Evolutionary conservation across 306 rosid genomes (phyloP).

Genomic region (Prunus persica): Prunus_persica_NCBIv2 NC_034009.1:41321001-41321500

Average conservation of each 20-base stretch:
- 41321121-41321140: background rate
- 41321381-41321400: constrained; percentile 51
- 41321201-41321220: constrained; percentile 55
- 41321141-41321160: background rate
- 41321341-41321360: constrained; percentile 87
- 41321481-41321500: constrained; percentile 71
- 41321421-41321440: constrained; percentile 77
- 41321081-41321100: background rate
- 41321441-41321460: constrained; percentile 37
- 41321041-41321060: background rate
- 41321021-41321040: background rate
- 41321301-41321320: constrained; percentile 65
- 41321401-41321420: constrained; percentile 62
- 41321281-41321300: constrained; percentile 75
- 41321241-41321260: constrained; percentile 90
- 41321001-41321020: constrained; percentile 1
- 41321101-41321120: background rate
- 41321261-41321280: constrained; percentile 63
- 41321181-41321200: background rate
- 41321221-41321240: constrained; percentile 91
- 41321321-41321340: constrained; percentile 58
- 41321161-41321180: background rate
- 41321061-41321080: background rate
- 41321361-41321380: constrained; percentile 80
- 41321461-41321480: constrained; percentile 78